A percentile compares a stretch with the other conserved stretches of the same genome.
phyloP scores from a whole-genome alignment of 352 stramenopile genomes.

The Blastocystis sp. region DNA sequence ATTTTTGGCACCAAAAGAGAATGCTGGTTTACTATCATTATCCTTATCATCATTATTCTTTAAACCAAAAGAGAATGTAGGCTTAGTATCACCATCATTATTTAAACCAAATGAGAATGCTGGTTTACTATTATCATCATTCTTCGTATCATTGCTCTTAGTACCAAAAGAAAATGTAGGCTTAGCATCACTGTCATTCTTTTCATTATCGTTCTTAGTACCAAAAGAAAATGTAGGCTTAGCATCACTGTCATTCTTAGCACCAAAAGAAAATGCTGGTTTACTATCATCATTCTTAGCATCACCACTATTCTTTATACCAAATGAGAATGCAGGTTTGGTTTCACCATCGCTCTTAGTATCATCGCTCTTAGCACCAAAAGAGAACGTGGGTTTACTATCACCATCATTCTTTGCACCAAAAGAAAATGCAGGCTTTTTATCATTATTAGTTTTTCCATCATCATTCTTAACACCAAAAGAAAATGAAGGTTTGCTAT shows the following conservation, averaged over 20 bases:
- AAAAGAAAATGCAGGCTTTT: neutral
- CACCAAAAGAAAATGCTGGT: neutral
- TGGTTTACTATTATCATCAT: neutral
- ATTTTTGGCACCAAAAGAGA: neutral
- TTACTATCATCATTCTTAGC: neutral
- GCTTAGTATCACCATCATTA: neutral
- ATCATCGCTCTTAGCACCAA: neutral
- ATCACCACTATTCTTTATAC: neutral
- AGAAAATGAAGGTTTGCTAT: neutral
- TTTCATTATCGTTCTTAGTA: neutral
- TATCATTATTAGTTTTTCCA: neutral
- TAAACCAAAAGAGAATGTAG: neutral
- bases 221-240: neutral
- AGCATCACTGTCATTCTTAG: neutral
- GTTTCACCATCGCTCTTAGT: neutral
- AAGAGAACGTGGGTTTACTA: slow-evolving; percentile 11
- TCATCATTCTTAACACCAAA: neutral
- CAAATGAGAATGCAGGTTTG: neutral
- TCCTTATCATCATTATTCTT: neutral
- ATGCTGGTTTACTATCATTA: neutral
- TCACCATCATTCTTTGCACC: neutral
- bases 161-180: neutral
- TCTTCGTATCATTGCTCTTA: neutral
- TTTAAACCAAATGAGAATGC: neutral
- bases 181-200: neutral